Base-by-base conservation (phyloP, 2,329 filamentous ascomycete genomes). In the Gnomoniopsis smithogilvyi region DNA sequence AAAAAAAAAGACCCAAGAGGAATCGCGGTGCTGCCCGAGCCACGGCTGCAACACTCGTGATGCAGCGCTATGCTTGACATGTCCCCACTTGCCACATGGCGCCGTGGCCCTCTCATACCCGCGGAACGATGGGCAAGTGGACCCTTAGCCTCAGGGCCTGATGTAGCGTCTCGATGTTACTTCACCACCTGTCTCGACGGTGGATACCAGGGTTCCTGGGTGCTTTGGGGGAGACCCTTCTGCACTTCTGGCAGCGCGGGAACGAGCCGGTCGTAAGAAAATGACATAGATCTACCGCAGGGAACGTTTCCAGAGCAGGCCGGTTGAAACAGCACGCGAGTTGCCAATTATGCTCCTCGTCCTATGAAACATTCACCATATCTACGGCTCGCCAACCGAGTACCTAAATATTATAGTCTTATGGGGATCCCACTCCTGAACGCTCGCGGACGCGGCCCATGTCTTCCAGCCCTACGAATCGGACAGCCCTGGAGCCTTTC, bases 61-160 rank as follows among this genome's bases (percentile, higher is more conserved):
- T 59, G 57, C 57, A 48, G 26, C 43, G 19, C 12, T 46, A 52
- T 49, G 36, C 41, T n/a, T n/a, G 38, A 55, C 36, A 50, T 41
- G 34, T 36, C 24, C 26, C 60, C 60, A 60, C 56, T 49, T 56
- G 57, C 60, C 60, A 60, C 60, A 62, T 62, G 60, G 56, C 24
- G 52, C 52, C 46, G 47, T 15, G 48, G 30, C 36, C 55, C 47
- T 46, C 50, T 48, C 55, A 57, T 24, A 49, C 53, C 8, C 52
- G 46, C 36, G 15, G 21, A 15, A 17, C 2, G 14, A 15, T 26
- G n/a, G 52, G 6, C 15, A 47, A 36, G 11, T 15, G 38, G n/a
- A 41, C 38, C 22, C 15, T 38, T 17, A 11, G 17, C 19, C 19
- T 46, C 43, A 21, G 17, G 17, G 17, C n/a, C 43, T 46, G 17